These are phyloP conservation scores for Wickerhamiella vanderwaltii DNA, from an alignment of 805 yeast genomes.

Conservation along the genomic window DNA sequence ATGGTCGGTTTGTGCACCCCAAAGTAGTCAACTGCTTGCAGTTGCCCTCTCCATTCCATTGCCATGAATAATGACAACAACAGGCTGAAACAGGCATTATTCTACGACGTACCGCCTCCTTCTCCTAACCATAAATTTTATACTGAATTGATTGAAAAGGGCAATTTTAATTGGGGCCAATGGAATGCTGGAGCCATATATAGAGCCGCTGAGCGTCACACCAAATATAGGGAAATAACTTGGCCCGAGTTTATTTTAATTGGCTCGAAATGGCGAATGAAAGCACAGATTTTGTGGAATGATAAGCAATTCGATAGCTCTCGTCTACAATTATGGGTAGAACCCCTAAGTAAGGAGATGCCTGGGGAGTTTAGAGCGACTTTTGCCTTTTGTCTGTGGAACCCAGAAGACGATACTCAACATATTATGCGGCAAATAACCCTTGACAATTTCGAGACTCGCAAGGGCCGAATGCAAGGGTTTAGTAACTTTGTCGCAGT, in stretches of 20 bases:
- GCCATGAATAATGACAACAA: slow-evolving; percentile 3
- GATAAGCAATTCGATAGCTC: background rate
- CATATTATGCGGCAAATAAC: background rate
- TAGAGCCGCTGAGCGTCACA: background rate
- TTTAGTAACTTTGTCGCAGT: background rate
- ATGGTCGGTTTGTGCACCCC: background rate
- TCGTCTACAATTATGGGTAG: background rate
- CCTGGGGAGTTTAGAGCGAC: background rate
- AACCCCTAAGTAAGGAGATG: background rate
- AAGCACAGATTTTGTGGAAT: background rate
- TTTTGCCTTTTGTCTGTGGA: slow-evolving; percentile 1
- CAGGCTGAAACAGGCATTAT: background rate
- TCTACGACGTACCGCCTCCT: slow-evolving; percentile 2
- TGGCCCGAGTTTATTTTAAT: background rate
- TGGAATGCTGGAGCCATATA: background rate
- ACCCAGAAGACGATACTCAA: background rate
- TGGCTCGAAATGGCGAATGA: background rate
- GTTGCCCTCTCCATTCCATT: too few species aligned
- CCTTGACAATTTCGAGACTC: background rate
- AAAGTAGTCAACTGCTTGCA: background rate
- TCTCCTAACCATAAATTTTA: slow-evolving; percentile 2
- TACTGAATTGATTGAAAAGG: slow-evolving; percentile 4
- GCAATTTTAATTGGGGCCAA: slow-evolving; percentile 3
- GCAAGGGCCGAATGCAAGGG: background rate
- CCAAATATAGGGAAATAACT: background rate